Evolutionary conservation across 768 basidiomycete species (phyloP), one percentile per base, ranked within the genome.

Genomic region (Termitomyces sp.): DNA sequence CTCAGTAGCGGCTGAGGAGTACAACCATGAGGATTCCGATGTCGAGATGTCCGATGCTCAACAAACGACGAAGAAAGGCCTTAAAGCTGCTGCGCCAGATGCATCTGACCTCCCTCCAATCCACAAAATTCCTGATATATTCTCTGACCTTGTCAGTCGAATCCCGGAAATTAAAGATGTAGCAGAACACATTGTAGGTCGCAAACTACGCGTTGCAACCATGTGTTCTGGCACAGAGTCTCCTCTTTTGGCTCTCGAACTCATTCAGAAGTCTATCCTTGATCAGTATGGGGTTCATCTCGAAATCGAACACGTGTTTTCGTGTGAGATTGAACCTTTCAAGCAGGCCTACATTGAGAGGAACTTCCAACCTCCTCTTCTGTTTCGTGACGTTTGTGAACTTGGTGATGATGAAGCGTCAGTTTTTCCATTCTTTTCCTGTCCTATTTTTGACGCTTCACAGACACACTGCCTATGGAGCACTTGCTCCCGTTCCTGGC

Each of bases 191-290:
- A 73, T 92, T 49, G 71, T 79, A 58, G 93, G 94, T 2, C 83
- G 94, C 58, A 93, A 90, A 65, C 76, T 98, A 69, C 89, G 94
- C 70, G 84, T 98, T 58, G 95, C 94, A 4, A 98, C 95, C 12
- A 98, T 98, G 95, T 97, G 90, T 72, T 96, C 94, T 43, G 95
- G 95, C 26, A 98, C 95, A 6, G 95, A 98, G 68, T 93, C 92
- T 2, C 95, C 95, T 52, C 81, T 98, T 24, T 85, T 97, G 36
- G 95, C 95, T 14, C 77, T 98, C 47, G 87, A 90, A 32, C 74
- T 95, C 59, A 92, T 97, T 46, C 86, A 86, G 57, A 83, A 87
- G 58, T 83, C 87, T 5, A 81, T 96, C 62, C 72, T 82, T 32
- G 83, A 86, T 32, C 87, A 87, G 63, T 83, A 85, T 63, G 81